These are phyloP conservation scores for Daedaleopsis sinensis DNA, from an alignment of 768 basidiomycete genomes.

Conservation along the genomic window DNA sequence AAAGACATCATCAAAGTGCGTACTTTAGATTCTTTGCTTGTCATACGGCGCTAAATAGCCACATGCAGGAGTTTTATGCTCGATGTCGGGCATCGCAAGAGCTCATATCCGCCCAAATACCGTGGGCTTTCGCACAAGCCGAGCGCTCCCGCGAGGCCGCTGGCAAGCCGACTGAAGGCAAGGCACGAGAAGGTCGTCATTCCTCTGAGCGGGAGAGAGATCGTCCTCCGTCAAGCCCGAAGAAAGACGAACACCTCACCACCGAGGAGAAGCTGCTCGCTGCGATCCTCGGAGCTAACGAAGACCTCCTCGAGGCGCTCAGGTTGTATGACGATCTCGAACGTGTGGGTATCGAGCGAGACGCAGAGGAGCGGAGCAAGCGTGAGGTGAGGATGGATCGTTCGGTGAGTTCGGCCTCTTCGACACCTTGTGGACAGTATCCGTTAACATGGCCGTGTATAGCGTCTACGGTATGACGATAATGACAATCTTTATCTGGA, in stretches of 20 bases:
- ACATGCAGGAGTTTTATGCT: slow-evolving; percentile 74
- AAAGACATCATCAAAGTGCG: slow-evolving; percentile 70
- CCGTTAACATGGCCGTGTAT: slow-evolving; percentile 13
- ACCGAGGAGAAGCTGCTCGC: slow-evolving; percentile 76
- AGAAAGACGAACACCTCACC: slow-evolving; percentile 49
- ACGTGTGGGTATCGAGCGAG: slow-evolving; percentile 60
- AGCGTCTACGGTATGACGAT: slow-evolving; percentile 43
- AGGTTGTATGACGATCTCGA: slow-evolving; percentile 79
- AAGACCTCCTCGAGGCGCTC: slow-evolving; percentile 66
- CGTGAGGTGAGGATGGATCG: slow-evolving; percentile 69
- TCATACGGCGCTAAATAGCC: neutral
- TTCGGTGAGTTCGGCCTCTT: slow-evolving; percentile 47
- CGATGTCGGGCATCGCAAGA: slow-evolving; percentile 86
- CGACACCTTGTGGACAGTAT: neutral
- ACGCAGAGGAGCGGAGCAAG: slow-evolving; percentile 70
- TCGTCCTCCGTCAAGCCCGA: slow-evolving; percentile 13
- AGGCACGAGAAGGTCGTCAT: slow-evolving; percentile 9
- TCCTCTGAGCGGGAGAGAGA: slow-evolving; percentile 15
- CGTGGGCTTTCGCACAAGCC: slow-evolving; percentile 87
- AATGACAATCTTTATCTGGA: slow-evolving; percentile 37
- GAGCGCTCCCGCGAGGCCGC: slow-evolving; percentile 58
- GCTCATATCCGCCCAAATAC: slow-evolving; percentile 83
- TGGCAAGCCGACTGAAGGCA: slow-evolving; percentile 1
- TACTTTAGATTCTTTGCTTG: neutral
- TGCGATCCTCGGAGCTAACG: slow-evolving; percentile 73